Evolutionary conservation across 2,329 filamentous ascomycete genomes (phyloP).

Genomic region (Cytospora chrysosperma): DNA sequence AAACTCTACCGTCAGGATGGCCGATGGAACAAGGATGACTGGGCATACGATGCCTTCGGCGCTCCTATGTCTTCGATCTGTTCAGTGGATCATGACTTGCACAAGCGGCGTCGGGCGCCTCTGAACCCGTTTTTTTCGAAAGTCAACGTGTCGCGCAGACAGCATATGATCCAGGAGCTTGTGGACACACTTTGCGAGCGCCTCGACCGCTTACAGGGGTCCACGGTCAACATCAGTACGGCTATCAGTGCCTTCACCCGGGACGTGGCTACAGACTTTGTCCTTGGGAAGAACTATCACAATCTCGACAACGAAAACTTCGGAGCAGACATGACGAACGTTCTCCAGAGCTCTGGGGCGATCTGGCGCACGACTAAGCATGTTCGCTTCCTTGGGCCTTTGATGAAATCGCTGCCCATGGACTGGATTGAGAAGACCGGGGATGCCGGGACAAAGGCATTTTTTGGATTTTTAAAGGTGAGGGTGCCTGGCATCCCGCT

Average conservation of each 20-base stretch:
- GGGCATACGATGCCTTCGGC: slow-evolving; percentile 7
- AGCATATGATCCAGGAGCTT: slow-evolving; percentile 5
- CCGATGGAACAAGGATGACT: slow-evolving; percentile 16
- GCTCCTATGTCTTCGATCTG: slow-evolving; percentile 4
- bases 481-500: not conserved
- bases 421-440: slow-evolving; percentile 15
- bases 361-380: slow-evolving; percentile 27
- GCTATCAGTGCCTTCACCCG: slow-evolving; percentile 24
- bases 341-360: slow-evolving; percentile 12
- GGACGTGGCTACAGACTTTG: slow-evolving; percentile 24
- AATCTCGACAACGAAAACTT: slow-evolving; percentile 23
- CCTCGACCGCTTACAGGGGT: slow-evolving; percentile 2
- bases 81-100: slow-evolving; percentile 17
- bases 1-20: slow-evolving; percentile 28
- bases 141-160: not conserved
- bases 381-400: slow-evolving; percentile 23
- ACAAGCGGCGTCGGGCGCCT: slow-evolving; percentile 13
- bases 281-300: slow-evolving; percentile 19
- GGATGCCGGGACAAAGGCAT: slow-evolving; percentile 11
- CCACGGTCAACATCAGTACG: slow-evolving; percentile 17
- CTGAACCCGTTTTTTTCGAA: not conserved
- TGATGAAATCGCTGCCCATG: slow-evolving; percentile 21
- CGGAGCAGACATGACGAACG: slow-evolving; percentile 12
- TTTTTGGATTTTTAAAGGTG: slow-evolving; percentile 18
- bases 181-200: slow-evolving; percentile 18